These are phyloP conservation scores for Hypomyces perniciosus DNA, from an alignment of 2,329 filamentous ascomycete species.

Conservation along the genomic window DNA sequence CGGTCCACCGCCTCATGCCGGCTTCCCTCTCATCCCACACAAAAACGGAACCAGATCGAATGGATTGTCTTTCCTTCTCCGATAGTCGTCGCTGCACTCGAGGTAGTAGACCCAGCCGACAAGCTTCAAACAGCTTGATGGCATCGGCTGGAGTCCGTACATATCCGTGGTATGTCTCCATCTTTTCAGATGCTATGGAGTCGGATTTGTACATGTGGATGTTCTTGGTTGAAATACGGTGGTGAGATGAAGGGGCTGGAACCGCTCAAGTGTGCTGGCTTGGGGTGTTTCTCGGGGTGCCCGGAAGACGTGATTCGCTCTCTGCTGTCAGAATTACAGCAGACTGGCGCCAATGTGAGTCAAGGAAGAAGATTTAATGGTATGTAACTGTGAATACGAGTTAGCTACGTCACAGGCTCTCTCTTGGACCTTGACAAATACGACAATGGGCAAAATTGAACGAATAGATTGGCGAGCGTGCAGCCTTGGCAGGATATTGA, in stretches of 20 bases:
- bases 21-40: conserved; percentile 99
- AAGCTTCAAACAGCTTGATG: conserved; percentile 98
- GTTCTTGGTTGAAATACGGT: background rate
- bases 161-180: conserved; percentile 96
- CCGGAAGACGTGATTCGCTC: background rate
- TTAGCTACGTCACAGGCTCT: background rate
- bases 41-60: conserved; percentile 93
- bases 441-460: background rate
- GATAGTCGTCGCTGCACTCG: conserved; percentile 89
- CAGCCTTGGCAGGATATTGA: background rate
- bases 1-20: conserved; percentile 97
- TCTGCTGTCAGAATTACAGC: background rate
- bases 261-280: conserved; percentile 9
- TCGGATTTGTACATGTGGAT: conserved; percentile 13
- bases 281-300: conserved; percentile 6
- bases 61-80: conserved; percentile 94
- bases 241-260: background rate
- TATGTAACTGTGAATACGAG: conserved; percentile 1
- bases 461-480: background rate
- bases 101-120: conserved; percentile 79
- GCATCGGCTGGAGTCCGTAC: conserved; percentile 95
- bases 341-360: conserved; percentile 1
- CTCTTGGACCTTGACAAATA: background rate
- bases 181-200: conserved; percentile 36
- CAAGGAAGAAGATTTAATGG: background rate